Conservation (phyloP, 2,329 filamentous ascomycete species). For the Xylariaceae sp. region DNA sequence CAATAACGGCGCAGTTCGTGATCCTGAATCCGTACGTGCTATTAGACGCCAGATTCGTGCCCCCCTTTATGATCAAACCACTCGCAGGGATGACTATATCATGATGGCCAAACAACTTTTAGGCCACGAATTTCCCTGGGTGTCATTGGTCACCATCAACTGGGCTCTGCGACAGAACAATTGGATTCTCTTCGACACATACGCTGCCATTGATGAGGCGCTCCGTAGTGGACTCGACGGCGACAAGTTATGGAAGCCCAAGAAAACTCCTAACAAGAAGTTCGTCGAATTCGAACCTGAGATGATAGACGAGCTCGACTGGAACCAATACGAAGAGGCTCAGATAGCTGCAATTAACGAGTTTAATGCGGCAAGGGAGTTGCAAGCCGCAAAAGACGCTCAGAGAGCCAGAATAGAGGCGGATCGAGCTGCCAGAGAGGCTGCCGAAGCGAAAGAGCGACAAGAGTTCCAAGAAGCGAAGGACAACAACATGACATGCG, state of each 20-base stretch:
- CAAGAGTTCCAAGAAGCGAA: slow-evolving; percentile 40
- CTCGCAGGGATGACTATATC: neutral
- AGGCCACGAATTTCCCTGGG: slow-evolving; percentile 33
- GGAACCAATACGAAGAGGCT: slow-evolving; percentile 12
- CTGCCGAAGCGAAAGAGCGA: slow-evolving; percentile 29
- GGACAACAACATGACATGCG: slow-evolving; percentile 49
- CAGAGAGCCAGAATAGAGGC: no score
- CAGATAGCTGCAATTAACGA: slow-evolving; percentile 37
- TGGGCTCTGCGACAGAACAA: slow-evolving; percentile 22
- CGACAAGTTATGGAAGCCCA: slow-evolving; percentile 26
- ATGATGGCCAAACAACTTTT: slow-evolving; percentile 29
- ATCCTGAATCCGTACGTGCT: slow-evolving; percentile 11
- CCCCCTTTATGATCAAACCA: slow-evolving; percentile 1
- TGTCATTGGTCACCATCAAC: slow-evolving; percentile 28
- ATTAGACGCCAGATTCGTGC: slow-evolving; percentile 21
- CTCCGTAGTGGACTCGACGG: slow-evolving; percentile 16
- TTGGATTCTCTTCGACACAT: slow-evolving; percentile 33
- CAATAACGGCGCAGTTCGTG: slow-evolving; percentile 18
- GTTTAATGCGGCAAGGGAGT: slow-evolving; percentile 34
- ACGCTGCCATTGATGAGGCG: slow-evolving; percentile 32
- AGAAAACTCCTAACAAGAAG: slow-evolving; percentile 27
- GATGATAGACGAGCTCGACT: slow-evolving; percentile 18
- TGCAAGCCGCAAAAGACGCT: slow-evolving; percentile 27
- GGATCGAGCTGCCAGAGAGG: slow-evolving; percentile 15
- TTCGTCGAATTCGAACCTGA: slow-evolving; percentile 18